phyloP scores from a whole-genome alignment of 2,329 filamentous ascomycete genomes.

The Corinectria fuckeliana region DNA sequence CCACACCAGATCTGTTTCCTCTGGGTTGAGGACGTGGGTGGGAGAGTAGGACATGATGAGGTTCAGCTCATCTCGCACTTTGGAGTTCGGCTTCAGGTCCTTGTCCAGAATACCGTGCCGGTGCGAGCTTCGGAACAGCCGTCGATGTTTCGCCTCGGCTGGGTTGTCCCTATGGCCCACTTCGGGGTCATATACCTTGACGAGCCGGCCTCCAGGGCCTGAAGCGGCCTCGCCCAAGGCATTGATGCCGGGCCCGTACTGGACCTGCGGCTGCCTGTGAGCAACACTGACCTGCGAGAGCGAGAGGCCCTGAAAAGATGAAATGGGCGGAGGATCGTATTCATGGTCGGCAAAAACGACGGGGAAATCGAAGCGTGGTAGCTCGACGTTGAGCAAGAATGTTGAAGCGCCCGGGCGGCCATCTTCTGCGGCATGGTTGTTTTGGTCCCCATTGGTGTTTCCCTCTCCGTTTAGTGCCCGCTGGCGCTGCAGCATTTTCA shows the following conservation, averaged over 20 bases:
- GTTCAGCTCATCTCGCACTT: conserved; percentile 93
- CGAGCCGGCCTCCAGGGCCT: conserved; percentile 65
- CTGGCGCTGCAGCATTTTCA: conserved; percentile 63
- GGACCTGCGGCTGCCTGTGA: conserved; percentile 86
- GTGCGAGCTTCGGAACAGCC: conserved; percentile 86
- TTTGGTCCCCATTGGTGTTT: conserved; percentile 36
- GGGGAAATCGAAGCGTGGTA: conserved; percentile 94
- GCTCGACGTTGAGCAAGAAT: conserved; percentile 87
- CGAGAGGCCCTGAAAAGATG: conserved; percentile 68
- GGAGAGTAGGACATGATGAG: conserved; percentile 90
- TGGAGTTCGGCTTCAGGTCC: conserved; percentile 94
- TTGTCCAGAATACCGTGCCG: conserved; percentile 94
- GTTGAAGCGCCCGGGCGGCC: conserved; percentile 59
- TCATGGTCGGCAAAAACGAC: conserved; percentile 95
- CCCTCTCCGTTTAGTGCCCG: conserved; percentile 49
- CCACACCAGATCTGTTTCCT: conserved; percentile 97
- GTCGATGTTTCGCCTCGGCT: conserved; percentile 91
- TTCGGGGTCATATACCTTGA: conserved; percentile 93
- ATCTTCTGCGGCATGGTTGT: conserved; percentile 45
- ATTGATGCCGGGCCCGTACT: conserved; percentile 88
- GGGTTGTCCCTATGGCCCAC: conserved; percentile 89
- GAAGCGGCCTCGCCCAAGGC: conserved; percentile 61
- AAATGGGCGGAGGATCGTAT: conserved; percentile 84
- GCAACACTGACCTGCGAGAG: conserved; percentile 70
- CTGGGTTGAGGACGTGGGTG: conserved; percentile 83